Base-by-base conservation (phyloP, 2,329 filamentous ascomycete genomes). In the Pyrenochaeta sp. region DNA sequence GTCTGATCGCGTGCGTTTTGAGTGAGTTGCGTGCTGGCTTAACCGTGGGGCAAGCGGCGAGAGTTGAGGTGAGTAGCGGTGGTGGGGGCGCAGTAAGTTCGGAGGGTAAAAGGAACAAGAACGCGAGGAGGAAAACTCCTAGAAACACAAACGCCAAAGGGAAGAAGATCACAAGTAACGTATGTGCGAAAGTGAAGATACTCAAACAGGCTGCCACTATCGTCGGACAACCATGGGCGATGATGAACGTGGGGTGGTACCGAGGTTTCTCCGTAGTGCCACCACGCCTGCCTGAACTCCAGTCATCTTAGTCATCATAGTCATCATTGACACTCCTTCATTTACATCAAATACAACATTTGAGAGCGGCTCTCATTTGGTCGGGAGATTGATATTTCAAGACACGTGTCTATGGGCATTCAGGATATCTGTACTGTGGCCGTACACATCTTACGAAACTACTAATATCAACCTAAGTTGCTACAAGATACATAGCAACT, bases 1-100 rank as follows among this genome's bases (percentile, higher is more conserved):
- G 50, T 28, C 13, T 49, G 52, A 64, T 61, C 63, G 68, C 64
- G 70, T 69, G 64, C 27, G 54, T 40, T 42, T 49, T 49, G 50
- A 46, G 9, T 52, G 45, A 51, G 52, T 49, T 56, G 55, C 53
- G 58, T 47, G 47, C 37, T 53, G 55, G 56, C 28, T 46, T 24
- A 56, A 55, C 54, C 56, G 65, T 62, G 65, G 65, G 61, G 64
- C 60, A 58, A 51, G 37, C 30, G 54, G 56, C 55, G 51, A 47
- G 34, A 52, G 53, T 51, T 52, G 27, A 59, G 46, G 54, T 50
- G 52, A 47, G 54, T 40, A 45, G 53, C 60, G 56, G 50, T 13
- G 50, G 46, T n/a, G 32, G 47, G 37, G 36, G 48, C 30, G 49
- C 25, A 50, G 49, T 45, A 10, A 25, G 40, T 7, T 46, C 6